Percentiles rank a stretch among this genome's conserved stretches.
Evolutionary conservation across 192 early-diverging fungal genomes (phyloP).

Genomic region (Podila epicladia): DNA sequence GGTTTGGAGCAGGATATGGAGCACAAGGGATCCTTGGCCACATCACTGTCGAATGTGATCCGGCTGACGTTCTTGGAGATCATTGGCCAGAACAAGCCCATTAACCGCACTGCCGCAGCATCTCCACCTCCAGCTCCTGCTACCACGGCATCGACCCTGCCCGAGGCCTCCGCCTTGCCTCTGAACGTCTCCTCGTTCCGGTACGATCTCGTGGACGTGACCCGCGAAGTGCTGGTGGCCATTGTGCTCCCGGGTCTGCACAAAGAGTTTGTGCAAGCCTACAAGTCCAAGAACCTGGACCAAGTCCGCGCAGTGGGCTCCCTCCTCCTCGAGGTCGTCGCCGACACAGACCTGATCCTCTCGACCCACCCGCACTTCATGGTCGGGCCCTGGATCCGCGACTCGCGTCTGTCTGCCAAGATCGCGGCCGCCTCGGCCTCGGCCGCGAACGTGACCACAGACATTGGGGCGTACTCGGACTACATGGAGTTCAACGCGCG

Average conservation of each 20-base stretch:
- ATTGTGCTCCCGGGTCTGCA: constrained; percentile 37
- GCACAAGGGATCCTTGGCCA: not conserved
- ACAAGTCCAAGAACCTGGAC: constrained; percentile 15
- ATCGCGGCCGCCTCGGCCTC: not conserved
- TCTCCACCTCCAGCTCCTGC: not conserved
- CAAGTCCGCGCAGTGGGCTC: constrained; percentile 10
- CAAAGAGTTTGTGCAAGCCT: constrained; percentile 27
- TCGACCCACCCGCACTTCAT: constrained; percentile 41
- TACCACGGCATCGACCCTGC: not conserved
- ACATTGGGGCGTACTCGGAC: constrained; percentile 9
- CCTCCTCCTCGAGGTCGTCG: not conserved
- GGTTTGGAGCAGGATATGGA: not conserved
- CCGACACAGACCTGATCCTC: not conserved
- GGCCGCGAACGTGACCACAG: not conserved
- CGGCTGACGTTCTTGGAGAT: constrained; percentile 1
- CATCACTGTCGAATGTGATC: not conserved
- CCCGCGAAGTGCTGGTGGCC: constrained; percentile 26
- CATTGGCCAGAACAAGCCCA: constrained; percentile 1
- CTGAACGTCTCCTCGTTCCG: constrained; percentile 37
- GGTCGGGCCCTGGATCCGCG: constrained; percentile 14
- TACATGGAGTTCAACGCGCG: constrained; percentile 38
- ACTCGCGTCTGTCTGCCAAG: constrained; percentile 14
- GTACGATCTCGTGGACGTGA: constrained; percentile 48
- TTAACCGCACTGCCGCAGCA: not conserved
- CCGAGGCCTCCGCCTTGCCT: constrained; percentile 4